Conservation (phyloP, 2,329 filamentous ascomycete genomes). For the Pyrenophora seminiperda region DNA sequence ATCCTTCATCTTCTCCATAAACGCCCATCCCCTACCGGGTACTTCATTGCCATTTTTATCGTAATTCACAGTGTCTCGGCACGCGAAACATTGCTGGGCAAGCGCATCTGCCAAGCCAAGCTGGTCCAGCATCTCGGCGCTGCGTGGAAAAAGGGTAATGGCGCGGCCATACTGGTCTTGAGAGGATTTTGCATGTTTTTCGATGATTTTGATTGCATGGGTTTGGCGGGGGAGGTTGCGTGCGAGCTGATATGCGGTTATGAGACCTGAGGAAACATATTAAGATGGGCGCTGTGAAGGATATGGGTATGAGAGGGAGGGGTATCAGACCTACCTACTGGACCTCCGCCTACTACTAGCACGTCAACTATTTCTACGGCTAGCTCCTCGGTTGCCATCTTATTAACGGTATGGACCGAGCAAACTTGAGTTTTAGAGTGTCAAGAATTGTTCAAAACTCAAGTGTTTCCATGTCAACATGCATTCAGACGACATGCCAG, state of each 20-base stretch:
- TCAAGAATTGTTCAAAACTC: not conserved
- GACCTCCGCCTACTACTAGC: constrained; percentile 48
- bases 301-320: not conserved
- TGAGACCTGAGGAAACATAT: constrained; percentile 10
- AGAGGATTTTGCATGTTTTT: constrained; percentile 55
- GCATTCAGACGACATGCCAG: not conserved
- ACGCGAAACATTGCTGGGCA: constrained; percentile 59
- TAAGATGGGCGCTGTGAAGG: not conserved
- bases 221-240: constrained; percentile 49
- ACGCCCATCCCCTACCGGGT: constrained; percentile 56
- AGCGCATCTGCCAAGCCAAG: constrained; percentile 57
- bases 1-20: constrained; percentile 60
- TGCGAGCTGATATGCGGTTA: constrained; percentile 55
- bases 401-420: not conserved
- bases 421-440: not conserved
- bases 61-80: constrained; percentile 57
- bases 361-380: constrained; percentile 27
- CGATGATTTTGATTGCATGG: constrained; percentile 54
- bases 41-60: constrained; percentile 54
- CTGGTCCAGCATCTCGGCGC: constrained; percentile 59
- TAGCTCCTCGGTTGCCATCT: constrained; percentile 13
- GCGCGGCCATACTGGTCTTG: constrained; percentile 61
- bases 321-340: constrained; percentile 51
- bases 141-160: constrained; percentile 60
- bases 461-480: constrained; percentile 4